Base-by-base conservation (phyloP, 1,284 basidiomycete genomes). In the Cystobasidium slooffiae region DNA sequence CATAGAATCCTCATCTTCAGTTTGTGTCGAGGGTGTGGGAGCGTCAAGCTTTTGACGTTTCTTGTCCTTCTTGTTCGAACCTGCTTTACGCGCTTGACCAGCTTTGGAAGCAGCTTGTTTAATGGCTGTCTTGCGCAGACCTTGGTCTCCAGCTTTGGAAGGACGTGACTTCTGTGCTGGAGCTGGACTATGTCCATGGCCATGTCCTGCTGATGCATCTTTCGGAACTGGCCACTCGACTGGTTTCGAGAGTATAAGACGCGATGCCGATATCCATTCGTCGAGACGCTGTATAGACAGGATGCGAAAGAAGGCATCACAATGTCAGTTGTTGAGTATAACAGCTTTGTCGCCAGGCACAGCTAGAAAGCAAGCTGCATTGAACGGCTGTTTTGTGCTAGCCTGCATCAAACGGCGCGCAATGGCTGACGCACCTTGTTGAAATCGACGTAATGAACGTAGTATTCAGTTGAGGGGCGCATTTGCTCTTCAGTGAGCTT, bases 381-480 rank as follows among this genome's bases (percentile, higher is more conserved):
- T 31, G 31, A 31, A 31, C 31, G 31, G 31, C 31, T 31, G 31
- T 31, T 31, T 31, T 37, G 20, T 37, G 55, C 22, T 37, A 22
- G 56, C 56, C 56, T 6, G 37, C 6, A 44, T 37, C 18, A 6
- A 22, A 20, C 37, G 37, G 41, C 47, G 55, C 7, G 41, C 8
- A n/a, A 8, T 37, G 31, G 0, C n/a, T 7, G 10, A 53, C 72
- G 49, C 52, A 79, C 79, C 79, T 97, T 97, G 86, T 97, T 98
- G 86, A 97, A 97, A 79, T 93, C 89, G 80, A 96, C 92, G 89
- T 95, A 98, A 81, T 98, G 95, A 47, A 97, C 92, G 81, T 97
- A 98, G 85, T 90, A 97, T 83, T 98, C 94, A 80, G 89, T 65
- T 10, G 63, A 87, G 41, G 67, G 66, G 22, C 77, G 78, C 49